Base-by-base conservation (phyloP, 805 yeast species). In the Yarrowia sp. region DNA sequence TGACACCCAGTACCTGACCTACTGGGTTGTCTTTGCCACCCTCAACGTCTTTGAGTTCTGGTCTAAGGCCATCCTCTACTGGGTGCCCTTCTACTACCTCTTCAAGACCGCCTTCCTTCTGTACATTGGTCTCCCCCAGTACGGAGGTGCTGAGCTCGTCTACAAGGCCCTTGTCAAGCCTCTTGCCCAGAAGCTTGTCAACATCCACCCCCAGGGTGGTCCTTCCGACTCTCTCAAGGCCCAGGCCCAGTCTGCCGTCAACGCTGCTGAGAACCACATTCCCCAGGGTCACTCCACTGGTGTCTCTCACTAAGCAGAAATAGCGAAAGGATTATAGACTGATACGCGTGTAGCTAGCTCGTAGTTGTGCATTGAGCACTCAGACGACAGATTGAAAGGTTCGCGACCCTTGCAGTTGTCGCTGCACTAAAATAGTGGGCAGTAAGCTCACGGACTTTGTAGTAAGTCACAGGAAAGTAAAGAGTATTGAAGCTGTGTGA, bases 1-100 rank as follows among this genome's bases (percentile, higher is more conserved):
- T 74, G 99, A 94, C 76, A 85, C 94, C 49, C 86, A 87, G 73
- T 83, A 89, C 73, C 82, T 94, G 53, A 89, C 97, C 13, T 94
- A 94, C 80, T 94, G 99, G 99, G 97, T 94, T 63, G 96, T 94
- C n/a, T 94, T 89, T 73, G 96, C 97, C 14, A 85, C 86, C 69
- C 83, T 94, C 78, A 90, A 86, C 74, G 92, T 94, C 60, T 73
- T 90, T 70, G 99, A 94, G 79, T 94, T 90, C 82, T 94, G 97
- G 98, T 86, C 97, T 61, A 84, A 85, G 71, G 87, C 97, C 35
- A 87, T 94, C 69, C 80, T 93, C 64, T 91, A 91, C 82, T 90
- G 97, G 96, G 77, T 94, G 68, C 99, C 99, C 71, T 91, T 94
- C 73, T 94, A 94, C 82, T 94, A 92, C 84, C 84, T 94, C 71